Evolutionary conservation across 2,329 filamentous ascomycete species (phyloP).

Genomic region (Truncatella angustata): DNA sequence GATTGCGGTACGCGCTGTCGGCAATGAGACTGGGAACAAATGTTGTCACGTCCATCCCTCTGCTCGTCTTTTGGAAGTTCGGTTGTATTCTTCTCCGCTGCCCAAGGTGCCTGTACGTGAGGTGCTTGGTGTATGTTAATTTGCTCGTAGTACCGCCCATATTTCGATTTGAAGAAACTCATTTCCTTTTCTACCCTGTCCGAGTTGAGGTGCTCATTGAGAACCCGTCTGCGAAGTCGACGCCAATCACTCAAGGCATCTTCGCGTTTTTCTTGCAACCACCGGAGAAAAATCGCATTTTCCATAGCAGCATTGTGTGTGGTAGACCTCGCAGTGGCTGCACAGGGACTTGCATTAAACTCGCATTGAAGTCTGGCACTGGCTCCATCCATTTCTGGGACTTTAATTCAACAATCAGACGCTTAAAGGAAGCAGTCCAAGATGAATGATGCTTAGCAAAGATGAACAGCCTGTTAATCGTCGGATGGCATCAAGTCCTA

Average conservation of each 20-base stretch:
- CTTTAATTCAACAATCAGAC: too few relatives aligned
- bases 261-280: background rate
- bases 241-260: constrained; percentile 1
- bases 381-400: background rate
- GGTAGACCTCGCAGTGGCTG: background rate
- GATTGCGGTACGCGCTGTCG: background rate
- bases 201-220: background rate
- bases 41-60: background rate
- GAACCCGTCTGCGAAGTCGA: background rate
- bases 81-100: background rate
- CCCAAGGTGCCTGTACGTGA: background rate
- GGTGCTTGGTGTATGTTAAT: background rate
- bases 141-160: background rate
- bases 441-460: background rate
- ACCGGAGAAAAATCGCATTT: background rate
- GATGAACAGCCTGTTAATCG: too few relatives aligned
- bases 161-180: background rate
- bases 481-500: background rate
- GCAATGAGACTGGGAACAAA: background rate
- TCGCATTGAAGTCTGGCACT: background rate
- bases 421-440: background rate
- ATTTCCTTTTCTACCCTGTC: background rate
- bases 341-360: background rate
- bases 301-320: too few relatives aligned
- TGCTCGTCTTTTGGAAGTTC: background rate